A percentile compares a stretch with the other conserved stretches of the same genome.
Evolutionary conservation across 805 yeast species (phyloP).

Genomic region (Saturnispora saitoi): DNA sequence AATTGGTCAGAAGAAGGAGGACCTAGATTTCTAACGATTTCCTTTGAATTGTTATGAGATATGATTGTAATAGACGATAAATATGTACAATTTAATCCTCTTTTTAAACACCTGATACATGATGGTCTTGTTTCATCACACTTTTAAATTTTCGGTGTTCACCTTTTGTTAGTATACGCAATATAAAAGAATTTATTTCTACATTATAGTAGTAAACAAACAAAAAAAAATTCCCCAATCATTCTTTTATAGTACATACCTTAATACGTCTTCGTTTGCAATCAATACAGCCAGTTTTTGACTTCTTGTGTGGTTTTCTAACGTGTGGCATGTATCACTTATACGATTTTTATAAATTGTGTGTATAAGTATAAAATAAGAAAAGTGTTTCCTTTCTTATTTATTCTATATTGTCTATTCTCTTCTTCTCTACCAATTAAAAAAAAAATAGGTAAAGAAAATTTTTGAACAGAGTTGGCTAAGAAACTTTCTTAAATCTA

Average conservation of each 20-base stretch:
- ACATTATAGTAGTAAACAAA: background rate
- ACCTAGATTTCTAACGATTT: background rate
- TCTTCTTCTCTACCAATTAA: too few species aligned
- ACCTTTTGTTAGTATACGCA: slow-evolving; percentile 1
- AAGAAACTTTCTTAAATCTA: too few species aligned
- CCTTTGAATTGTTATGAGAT: background rate
- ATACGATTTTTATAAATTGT: background rate
- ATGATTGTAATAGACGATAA: background rate
- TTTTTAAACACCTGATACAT: slow-evolving; percentile 13
- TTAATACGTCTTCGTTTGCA: slow-evolving; percentile 15
- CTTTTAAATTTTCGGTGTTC: background rate
- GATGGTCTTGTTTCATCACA: slow-evolving; percentile 16
- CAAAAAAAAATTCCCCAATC: background rate
- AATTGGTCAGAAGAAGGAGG: background rate
- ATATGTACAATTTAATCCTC: slow-evolving; percentile 12
- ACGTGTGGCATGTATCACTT: background rate
- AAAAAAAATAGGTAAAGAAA: too few species aligned
- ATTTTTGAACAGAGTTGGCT: too few species aligned
- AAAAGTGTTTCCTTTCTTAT: too few species aligned
- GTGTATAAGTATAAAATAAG: background rate
- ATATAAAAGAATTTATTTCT: too few species aligned
- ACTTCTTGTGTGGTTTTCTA: slow-evolving; percentile 13
- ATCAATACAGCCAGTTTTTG: slow-evolving; percentile 15
- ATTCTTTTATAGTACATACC: slow-evolving; percentile 4
- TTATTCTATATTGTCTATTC: too few species aligned